Evolutionary conservation across 768 basidiomycete species (phyloP), one percentile per base, ranked within the genome.

Genomic region (Pisolithus sp.): DNA sequence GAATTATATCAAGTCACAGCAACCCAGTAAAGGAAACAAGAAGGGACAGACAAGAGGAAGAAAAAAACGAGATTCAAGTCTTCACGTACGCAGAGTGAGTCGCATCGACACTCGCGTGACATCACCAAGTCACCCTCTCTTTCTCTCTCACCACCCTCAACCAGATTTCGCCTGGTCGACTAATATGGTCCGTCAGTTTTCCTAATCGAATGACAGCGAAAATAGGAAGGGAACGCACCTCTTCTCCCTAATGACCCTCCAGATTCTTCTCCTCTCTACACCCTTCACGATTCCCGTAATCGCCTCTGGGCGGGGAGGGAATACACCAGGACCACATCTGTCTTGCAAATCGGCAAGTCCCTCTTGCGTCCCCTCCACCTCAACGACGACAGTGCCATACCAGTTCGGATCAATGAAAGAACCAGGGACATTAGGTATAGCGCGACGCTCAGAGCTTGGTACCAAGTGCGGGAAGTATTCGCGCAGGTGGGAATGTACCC

Each of bases 331-430:
- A 1, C 85, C 79, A 67, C 89, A 89, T 4, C 89, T 78, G 46
- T 74, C 77, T 57, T 86, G 85, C 54, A 93, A 72, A 66, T 92
- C 91, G 18, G 78, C 80, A 23, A 91, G 76, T 9, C 86, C 82
- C 61, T 93, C 91, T 62, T 91, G 86, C 40, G 91, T 93, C 37
- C 89, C 89, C 63, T 92, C 89, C 10, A 87, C 82, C 71, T 93
- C 90, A 23, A 93, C 78, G 24, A 93, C 79, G 42, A 93, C 77
- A 0, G 79, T 85, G 3, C 91, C 91, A 59, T 83, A 86, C 90
- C 90, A 93, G 39, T 85, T 83, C 4, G 82, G 69, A 62, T 93
- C 89, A 13, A 92, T 79, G 39, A 75, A 76, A 49, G 82, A 73
- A 17, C 73, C 74, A 3, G 76, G 71, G 0, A 76, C 69, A 5